These are phyloP conservation scores for Basidioascus undulatus DNA, from an alignment of 768 basidiomycete genomes.

Conservation along the genomic window DNA sequence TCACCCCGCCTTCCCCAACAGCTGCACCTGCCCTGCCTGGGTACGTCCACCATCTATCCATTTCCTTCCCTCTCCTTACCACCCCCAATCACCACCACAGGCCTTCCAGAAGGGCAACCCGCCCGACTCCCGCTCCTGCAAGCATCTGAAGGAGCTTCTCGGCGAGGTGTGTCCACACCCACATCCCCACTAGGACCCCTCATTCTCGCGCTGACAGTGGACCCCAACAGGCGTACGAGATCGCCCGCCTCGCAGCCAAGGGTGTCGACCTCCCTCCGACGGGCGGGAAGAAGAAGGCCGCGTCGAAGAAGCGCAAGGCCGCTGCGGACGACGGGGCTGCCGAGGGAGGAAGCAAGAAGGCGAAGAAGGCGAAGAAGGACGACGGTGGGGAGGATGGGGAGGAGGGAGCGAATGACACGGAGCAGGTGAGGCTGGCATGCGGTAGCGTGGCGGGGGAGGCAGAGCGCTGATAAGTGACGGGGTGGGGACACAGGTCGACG, in stretches of 20 bases:
- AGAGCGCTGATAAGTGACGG: no score
- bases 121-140: slow-evolving; percentile 5
- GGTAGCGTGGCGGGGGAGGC: neutral
- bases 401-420: neutral
- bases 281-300: neutral
- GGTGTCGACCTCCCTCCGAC: neutral
- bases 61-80: no score
- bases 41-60: no score
- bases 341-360: no score
- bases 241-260: neutral
- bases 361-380: neutral
- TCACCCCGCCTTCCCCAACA: neutral
- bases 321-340: neutral
- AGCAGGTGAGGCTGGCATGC: neutral
- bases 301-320: slow-evolving; percentile 2
- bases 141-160: slow-evolving; percentile 5
- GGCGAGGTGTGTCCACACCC: slow-evolving; percentile 4
- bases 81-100: no score
- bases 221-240: no score
- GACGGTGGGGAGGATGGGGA: neutral
- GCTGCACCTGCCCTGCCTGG: slow-evolving; percentile 5
- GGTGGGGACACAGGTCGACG: neutral
- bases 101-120: neutral
- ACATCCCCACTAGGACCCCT: neutral
- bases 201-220: neutral